Conservation (phyloP, 768 basidiomycete species). For the Punctularia strigosozonata region DNA sequence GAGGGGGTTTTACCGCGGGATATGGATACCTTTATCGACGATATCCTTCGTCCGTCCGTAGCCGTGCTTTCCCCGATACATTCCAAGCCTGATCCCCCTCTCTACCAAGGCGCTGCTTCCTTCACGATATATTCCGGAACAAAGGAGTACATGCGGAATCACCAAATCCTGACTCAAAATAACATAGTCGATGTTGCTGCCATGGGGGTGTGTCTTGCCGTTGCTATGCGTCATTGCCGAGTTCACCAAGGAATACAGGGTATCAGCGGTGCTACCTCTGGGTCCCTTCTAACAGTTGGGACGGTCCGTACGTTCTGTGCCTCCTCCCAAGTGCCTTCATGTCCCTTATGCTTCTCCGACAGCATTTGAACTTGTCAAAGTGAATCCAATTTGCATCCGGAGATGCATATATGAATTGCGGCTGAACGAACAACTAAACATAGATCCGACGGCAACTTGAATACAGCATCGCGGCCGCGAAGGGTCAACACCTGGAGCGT, state of each 20-base stretch:
- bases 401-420: no score
- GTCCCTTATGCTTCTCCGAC: conserved; percentile 10
- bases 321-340: neutral
- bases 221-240: neutral
- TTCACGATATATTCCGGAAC: conserved; percentile 86
- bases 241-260: neutral
- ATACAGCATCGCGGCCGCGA: conserved; percentile 78
- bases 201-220: conserved; percentile 54
- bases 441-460: conserved; percentile 88
- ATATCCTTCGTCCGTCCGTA: conserved; percentile 92
- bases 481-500: conserved; percentile 56
- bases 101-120: conserved; percentile 64
- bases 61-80: conserved; percentile 1
- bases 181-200: conserved; percentile 59
- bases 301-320: conserved; percentile 64
- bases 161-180: conserved; percentile 46
- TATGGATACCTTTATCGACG: conserved; percentile 89
- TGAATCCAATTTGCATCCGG: conserved; percentile 18
- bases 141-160: conserved; percentile 58
- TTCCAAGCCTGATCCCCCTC: conserved; percentile 5
- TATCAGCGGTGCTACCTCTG: conserved; percentile 71
- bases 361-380: conserved; percentile 96
- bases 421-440: neutral
- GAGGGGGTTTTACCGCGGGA: conserved; percentile 79
- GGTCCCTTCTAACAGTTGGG: conserved; percentile 78